phyloP scores from a whole-genome alignment of 73 alveolate genomes.

The Paramecium bursaria region DNA sequence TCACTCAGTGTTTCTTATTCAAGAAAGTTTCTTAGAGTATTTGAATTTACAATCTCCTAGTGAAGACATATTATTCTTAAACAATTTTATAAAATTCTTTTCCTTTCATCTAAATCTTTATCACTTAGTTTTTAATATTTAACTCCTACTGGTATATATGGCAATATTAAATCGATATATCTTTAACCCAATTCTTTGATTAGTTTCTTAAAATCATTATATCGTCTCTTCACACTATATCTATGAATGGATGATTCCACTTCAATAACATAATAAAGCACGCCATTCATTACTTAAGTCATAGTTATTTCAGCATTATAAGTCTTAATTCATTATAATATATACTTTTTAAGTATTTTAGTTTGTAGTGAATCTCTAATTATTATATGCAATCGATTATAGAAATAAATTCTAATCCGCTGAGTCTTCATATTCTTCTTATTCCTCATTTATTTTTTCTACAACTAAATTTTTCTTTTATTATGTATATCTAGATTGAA shows the following conservation, averaged over 20 bases:
- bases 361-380: too few species aligned
- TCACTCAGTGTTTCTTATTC: conserved; percentile 22
- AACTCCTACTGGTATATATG: conserved; percentile 31
- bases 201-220: conserved; percentile 39
- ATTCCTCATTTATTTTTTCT: too few species aligned
- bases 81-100: conserved; percentile 34
- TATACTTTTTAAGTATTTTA: too few species aligned
- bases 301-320: conserved; percentile 44
- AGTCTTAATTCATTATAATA: too few species aligned
- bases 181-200: neutral
- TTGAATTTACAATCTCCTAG: conserved; percentile 15
- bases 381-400: too few species aligned
- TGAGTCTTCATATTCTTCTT: too few species aligned
- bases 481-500: too few species aligned
- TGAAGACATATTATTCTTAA: conserved; percentile 10
- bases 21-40: conserved; percentile 21
- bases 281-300: neutral
- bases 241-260: conserved; percentile 6
- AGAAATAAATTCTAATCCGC: too few species aligned
- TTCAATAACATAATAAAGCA: conserved; percentile 32
- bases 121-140: neutral
- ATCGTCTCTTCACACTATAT: conserved; percentile 48
- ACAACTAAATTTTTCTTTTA: too few species aligned
- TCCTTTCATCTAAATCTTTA: conserved; percentile 30
- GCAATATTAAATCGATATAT: conserved; percentile 7